Evolutionary conservation across 306 rosid species (phyloP), one percentile per base, ranked within the genome.

Genomic region (Fragaria iinumae): DNA sequence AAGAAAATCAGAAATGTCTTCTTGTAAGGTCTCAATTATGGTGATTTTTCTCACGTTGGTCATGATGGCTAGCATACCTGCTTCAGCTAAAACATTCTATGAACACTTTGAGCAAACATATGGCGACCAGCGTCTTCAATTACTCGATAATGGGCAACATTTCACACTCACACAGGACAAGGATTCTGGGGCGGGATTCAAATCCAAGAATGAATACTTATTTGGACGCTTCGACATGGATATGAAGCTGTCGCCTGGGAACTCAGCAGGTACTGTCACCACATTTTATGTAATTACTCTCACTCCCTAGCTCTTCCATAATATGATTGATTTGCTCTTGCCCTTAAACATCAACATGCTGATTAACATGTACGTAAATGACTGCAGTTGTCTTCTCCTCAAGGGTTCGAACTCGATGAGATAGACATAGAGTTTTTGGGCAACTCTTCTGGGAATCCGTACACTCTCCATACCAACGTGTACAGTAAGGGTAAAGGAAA

Each of bases 181-280:
- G 71, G 2, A 52, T 67, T 92, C 93, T 45, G 97, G 97, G 36
- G 84, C 93, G 55, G 94, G 96, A 70, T 86, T 93, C 56, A 70
- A 81, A 72, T 88, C 93, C 14, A 91, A 89, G 81, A 84, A 70
- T 25, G 81, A 87, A 71, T 91, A 84, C 79, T 67, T 88, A 0
- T 91, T 88, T 62, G 97, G 91, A 4, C 83, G 91, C 57, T 84
- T 93, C 44, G 97, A 91, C 70, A 82, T 89, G 86, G 91, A 91
- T 71, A 86, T 93, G 69, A 93, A 84, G 91, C 87, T 84, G 4
- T 90, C 86, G 55, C 77, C 91, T 32, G 93, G 96, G 39, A 87
- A 93, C 78, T 91, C 98, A 16, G 98, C 98, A 69, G 97, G 97
- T 83, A 91, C 96, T 16, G 96, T 91, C 79, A 90, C 98, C 63